A percentile compares a stretch with the other conserved stretches of the same genome.
These are phyloP conservation scores for Austropuccinia psidii DNA, from an alignment of 1,284 basidiomycete species.

Conservation along the genomic window DNA sequence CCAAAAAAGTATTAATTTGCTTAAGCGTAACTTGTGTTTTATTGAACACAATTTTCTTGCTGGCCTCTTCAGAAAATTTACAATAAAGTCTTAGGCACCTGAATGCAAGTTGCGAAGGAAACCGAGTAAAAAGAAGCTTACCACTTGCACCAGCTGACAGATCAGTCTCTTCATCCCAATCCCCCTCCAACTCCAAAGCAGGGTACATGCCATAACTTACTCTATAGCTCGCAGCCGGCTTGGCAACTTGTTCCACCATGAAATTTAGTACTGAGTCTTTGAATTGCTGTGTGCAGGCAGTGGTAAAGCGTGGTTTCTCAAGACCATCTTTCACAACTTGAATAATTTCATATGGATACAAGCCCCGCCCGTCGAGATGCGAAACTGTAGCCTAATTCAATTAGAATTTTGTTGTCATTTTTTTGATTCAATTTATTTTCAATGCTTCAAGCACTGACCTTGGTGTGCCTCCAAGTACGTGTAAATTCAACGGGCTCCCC, in stretches of 20 bases:
- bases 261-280: conserved; percentile 68
- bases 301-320: conserved; percentile 57
- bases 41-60: conserved; percentile 66
- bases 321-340: conserved; percentile 65
- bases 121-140: conserved; percentile 46
- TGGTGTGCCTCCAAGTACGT: conserved; percentile 79
- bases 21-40: conserved; percentile 76
- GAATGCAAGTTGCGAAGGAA: not conserved
- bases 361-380: conserved; percentile 54
- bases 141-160: conserved; percentile 66
- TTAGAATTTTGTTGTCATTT: not conserved
- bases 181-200: conserved; percentile 64
- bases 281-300: conserved; percentile 59
- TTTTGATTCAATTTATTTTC: not conserved
- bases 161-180: conserved; percentile 72
- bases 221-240: conserved; percentile 63
- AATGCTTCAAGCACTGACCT: conserved; percentile 53
- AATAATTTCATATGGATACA: conserved; percentile 81
- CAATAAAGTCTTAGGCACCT: not conserved
- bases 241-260: conserved; percentile 62
- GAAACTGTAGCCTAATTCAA: conserved; percentile 45
- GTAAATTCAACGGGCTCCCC: conserved; percentile 75
- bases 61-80: not conserved
- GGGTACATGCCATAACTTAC: conserved; percentile 74
- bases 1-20: conserved; percentile 71